Percentiles rank a stretch among this genome's conserved stretches.
Conservation (phyloP, 805 yeast species). For the Kuraishia piskuri region DNA sequence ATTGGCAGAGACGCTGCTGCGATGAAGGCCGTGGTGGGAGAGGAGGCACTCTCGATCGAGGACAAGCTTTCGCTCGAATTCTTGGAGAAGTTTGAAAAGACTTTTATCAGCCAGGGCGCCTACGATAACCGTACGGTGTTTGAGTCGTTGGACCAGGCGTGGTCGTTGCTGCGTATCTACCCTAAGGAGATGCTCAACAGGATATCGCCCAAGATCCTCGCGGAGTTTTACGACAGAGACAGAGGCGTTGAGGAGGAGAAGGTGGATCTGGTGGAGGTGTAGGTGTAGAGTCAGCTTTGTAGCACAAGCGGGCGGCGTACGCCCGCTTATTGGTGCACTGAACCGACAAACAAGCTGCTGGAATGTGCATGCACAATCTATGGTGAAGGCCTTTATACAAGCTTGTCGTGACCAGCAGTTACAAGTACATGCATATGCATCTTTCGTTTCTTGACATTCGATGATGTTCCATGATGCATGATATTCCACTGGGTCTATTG, state of each 20-base stretch:
- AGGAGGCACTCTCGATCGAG: conserved; percentile 95
- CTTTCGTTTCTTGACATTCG: too few relatives aligned
- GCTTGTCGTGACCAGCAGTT: too few relatives aligned
- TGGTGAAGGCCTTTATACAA: too few relatives aligned
- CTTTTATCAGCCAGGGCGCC: conserved; percentile 93
- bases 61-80: conserved; percentile 96
- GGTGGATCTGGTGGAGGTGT: neutral
- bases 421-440: too few relatives aligned
- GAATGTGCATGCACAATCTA: too few relatives aligned
- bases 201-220: conserved; percentile 93
- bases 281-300: too few relatives aligned
- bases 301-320: too few relatives aligned
- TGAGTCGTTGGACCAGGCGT: conserved; percentile 95
- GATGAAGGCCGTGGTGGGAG: conserved; percentile 99
- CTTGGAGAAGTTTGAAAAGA: conserved; percentile 94
- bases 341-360: too few relatives aligned
- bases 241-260: conserved; percentile 46
- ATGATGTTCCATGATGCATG: too few relatives aligned
- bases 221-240: conserved; percentile 90
- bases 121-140: conserved; percentile 92
- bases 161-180: conserved; percentile 96
- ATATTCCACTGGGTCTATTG: too few relatives aligned
- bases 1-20: conserved; percentile 99
- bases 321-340: too few relatives aligned
- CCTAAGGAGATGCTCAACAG: conserved; percentile 98